Percentiles rank a stretch among this genome's conserved stretches.
phyloP scores from a whole-genome alignment of 1,284 basidiomycete genomes.

The Ustilago nuda region DNA sequence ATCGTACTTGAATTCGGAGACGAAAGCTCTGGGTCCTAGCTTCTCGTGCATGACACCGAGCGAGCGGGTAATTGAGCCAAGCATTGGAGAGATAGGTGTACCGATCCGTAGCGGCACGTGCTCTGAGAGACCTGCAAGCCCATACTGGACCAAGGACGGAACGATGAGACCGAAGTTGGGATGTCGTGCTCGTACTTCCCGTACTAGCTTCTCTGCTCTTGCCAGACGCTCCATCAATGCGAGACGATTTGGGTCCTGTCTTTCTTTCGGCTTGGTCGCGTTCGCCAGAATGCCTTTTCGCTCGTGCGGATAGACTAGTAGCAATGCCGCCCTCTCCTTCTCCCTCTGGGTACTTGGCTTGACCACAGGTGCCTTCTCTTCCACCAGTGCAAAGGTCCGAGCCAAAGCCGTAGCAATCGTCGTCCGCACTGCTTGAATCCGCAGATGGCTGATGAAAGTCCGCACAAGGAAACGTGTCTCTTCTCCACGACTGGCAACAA shows the following conservation, averaged over 20 bases:
- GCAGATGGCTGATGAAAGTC: slow-evolving; percentile 82
- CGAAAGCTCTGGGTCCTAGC: slow-evolving; percentile 70
- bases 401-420: slow-evolving; percentile 85
- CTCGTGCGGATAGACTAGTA: slow-evolving; percentile 42
- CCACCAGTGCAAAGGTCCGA: slow-evolving; percentile 78
- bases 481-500: slow-evolving; percentile 86
- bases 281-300: slow-evolving; percentile 60
- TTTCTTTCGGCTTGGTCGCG: slow-evolving; percentile 66
- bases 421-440: slow-evolving; percentile 83
- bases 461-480: slow-evolving; percentile 86
- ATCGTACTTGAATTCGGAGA: slow-evolving; percentile 81
- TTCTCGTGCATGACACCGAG: slow-evolving; percentile 84
- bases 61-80: slow-evolving; percentile 77
- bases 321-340: slow-evolving; percentile 30
- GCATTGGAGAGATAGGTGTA: slow-evolving; percentile 72
- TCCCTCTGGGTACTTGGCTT: slow-evolving; percentile 20
- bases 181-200: slow-evolving; percentile 83
- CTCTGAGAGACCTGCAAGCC: slow-evolving; percentile 60
- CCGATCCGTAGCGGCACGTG: slow-evolving; percentile 80
- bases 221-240: slow-evolving; percentile 59
- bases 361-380: slow-evolving; percentile 9
- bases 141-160: slow-evolving; percentile 72
- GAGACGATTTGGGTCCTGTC: slow-evolving; percentile 60
- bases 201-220: slow-evolving; percentile 72
- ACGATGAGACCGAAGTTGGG: slow-evolving; percentile 87